Evolutionary conservation across 352 stramenopile species (phyloP).

Genomic region (Phytopythium oedochilum): DNA sequence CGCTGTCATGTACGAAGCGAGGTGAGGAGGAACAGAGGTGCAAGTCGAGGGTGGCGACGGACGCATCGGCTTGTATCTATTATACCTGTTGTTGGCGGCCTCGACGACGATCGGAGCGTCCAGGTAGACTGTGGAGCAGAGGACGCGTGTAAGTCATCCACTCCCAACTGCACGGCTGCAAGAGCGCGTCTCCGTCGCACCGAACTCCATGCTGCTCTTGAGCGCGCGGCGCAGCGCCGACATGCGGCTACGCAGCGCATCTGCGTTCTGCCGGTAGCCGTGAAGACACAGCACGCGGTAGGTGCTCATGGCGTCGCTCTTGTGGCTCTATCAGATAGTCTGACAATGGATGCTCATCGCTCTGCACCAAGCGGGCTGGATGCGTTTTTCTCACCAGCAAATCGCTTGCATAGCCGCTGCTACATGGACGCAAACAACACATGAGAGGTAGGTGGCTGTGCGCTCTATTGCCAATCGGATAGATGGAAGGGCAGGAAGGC

Average conservation of each 20-base stretch:
- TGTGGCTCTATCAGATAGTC: not conserved
- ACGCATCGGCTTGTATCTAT: not conserved
- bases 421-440: too few relatives aligned
- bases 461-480: not conserved
- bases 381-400: conserved; percentile 4
- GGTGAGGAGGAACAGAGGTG: too few relatives aligned
- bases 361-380: not conserved
- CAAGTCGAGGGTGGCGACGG: too few relatives aligned
- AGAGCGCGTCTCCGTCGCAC: too few relatives aligned
- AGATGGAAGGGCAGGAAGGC: not conserved
- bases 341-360: not conserved
- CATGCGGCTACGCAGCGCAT: conserved; percentile 67
- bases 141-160: not conserved
- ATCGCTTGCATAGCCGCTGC: conserved; percentile 4
- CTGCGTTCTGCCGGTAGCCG: conserved; percentile 71
- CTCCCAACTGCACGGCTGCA: too few relatives aligned
- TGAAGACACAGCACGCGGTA: conserved; percentile 78
- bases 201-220: conserved; percentile 80
- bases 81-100: conserved; percentile 11
- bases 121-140: conserved; percentile 39
- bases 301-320: conserved; percentile 20
- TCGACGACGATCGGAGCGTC: conserved; percentile 62
- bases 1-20: not conserved
- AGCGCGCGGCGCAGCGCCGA: conserved; percentile 61
- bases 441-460: too few relatives aligned